Conservation (phyloP, 1,284 basidiomycete species). For the Ceratobasidium sp. region DNA sequence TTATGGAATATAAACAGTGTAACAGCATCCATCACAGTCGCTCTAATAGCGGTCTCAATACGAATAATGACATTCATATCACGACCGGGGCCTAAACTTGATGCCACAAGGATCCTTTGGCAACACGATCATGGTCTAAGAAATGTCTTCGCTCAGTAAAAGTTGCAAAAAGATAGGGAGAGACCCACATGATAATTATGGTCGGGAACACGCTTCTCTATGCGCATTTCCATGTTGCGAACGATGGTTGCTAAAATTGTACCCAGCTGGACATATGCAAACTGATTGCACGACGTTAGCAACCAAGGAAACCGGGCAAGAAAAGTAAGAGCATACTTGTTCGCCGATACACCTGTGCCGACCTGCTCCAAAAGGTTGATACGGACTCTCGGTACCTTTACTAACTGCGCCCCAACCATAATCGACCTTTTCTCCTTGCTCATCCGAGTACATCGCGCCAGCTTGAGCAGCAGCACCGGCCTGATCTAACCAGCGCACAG, state of each 20-base stretch:
- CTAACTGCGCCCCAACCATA: constrained; percentile 95
- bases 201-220: constrained; percentile 75
- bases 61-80: too few relatives aligned
- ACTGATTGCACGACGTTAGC: constrained; percentile 60
- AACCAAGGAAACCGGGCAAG: neutral
- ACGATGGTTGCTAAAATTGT: constrained; percentile 84
- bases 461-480: constrained; percentile 81
- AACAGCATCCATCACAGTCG: neutral
- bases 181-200: constrained; percentile 87
- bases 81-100: constrained; percentile 43
- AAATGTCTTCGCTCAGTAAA: neutral
- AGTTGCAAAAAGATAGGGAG: neutral
- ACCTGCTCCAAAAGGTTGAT: constrained; percentile 97
- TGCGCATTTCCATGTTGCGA: constrained; percentile 77
- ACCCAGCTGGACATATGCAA: constrained; percentile 94
- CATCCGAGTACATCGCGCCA: constrained; percentile 76
- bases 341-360: constrained; percentile 96
- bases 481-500: constrained; percentile 84
- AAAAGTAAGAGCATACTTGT: constrained; percentile 63
- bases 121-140: constrained; percentile 76
- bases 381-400: constrained; percentile 90
- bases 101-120: constrained; percentile 66
- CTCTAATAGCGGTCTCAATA: neutral
- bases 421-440: constrained; percentile 87
- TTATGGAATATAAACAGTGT: neutral